Evolutionary conservation across 805 yeast species (phyloP).

Genomic region (Schizosaccharomyces octosporus): DNA sequence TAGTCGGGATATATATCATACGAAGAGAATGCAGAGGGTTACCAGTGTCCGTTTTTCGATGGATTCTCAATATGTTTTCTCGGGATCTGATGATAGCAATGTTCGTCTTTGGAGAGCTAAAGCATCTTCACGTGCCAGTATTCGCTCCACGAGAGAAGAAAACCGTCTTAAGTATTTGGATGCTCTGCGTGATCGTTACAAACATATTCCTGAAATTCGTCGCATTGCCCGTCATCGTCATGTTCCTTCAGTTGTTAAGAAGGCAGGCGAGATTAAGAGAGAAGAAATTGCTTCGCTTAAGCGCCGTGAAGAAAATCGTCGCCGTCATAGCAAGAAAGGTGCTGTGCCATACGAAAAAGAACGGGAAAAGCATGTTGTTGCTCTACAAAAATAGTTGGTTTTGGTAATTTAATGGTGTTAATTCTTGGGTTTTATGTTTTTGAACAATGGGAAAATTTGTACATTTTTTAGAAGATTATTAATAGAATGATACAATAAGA

Average conservation of each 20-base stretch:
- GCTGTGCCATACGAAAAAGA: constrained; percentile 27
- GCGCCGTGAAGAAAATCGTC: constrained; percentile 59
- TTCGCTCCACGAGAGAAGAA: constrained; percentile 58
- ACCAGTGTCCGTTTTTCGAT: constrained; percentile 63
- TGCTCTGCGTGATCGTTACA: constrained; percentile 74
- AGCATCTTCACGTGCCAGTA: constrained; percentile 63
- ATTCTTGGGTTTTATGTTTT: neutral
- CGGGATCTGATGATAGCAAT: constrained; percentile 93
- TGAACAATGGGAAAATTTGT: neutral
- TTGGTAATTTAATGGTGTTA: neutral
- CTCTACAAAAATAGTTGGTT: constrained; percentile 17
- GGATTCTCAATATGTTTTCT: constrained; percentile 66
- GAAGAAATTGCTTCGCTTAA: constrained; percentile 49
- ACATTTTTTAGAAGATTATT: no score
- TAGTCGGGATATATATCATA: constrained; percentile 83
- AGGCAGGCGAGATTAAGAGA: constrained; percentile 66
- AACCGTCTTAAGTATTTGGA: constrained; percentile 71
- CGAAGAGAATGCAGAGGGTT: constrained; percentile 91
- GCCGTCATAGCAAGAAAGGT: constrained; percentile 42
- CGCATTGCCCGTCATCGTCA: constrained; percentile 83
- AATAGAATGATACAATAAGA: no score
- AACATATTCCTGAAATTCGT: constrained; percentile 86
- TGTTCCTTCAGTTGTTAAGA: constrained; percentile 64
- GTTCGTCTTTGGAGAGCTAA: constrained; percentile 77
- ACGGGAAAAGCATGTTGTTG: constrained; percentile 68